These are phyloP conservation scores for Lasiodiplodia theobromae DNA, from an alignment of 2,329 filamentous ascomycete species.

Conservation along the genomic window DNA sequence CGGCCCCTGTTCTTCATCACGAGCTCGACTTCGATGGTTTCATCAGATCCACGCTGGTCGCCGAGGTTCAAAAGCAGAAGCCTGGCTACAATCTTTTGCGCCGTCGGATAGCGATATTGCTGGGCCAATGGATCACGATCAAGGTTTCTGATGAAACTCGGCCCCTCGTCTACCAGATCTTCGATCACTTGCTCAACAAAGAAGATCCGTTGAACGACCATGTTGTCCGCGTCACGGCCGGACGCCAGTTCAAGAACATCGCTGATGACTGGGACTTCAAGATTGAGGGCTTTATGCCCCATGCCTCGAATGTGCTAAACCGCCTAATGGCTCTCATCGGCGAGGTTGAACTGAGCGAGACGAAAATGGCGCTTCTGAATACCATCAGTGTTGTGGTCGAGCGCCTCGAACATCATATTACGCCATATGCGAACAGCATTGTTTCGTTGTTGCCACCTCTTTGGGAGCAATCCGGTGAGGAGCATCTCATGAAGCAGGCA, in stretches of 20 bases:
- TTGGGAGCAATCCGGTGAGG: slow-evolving; percentile 85
- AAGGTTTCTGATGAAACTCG: slow-evolving; percentile 73
- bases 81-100: slow-evolving; percentile 81
- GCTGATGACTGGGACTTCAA: slow-evolving; percentile 86
- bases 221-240: slow-evolving; percentile 90
- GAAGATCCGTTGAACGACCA: slow-evolving; percentile 83
- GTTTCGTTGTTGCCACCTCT: slow-evolving; percentile 79
- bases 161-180: slow-evolving; percentile 84
- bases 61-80: slow-evolving; percentile 75
- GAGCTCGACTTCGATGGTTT: slow-evolving; percentile 85
- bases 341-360: slow-evolving; percentile 82
- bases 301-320: slow-evolving; percentile 74
- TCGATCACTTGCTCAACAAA: slow-evolving; percentile 81
- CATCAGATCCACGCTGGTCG: slow-evolving; percentile 74
- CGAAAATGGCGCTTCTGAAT: slow-evolving; percentile 87
- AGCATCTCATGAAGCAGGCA: slow-evolving; percentile 92
- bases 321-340: slow-evolving; percentile 79
- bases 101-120: slow-evolving; percentile 84
- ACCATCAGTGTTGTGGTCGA: slow-evolving; percentile 83
- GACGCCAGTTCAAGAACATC: slow-evolving; percentile 79
- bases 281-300: slow-evolving; percentile 76
- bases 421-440: slow-evolving; percentile 77
- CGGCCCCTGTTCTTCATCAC: slow-evolving; percentile 76
- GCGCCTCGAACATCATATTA: slow-evolving; percentile 77
- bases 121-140: slow-evolving; percentile 88